phyloP scores from a whole-genome alignment of 1,139 yeast genomes.

The Eremothecium gossypii region DNA sequence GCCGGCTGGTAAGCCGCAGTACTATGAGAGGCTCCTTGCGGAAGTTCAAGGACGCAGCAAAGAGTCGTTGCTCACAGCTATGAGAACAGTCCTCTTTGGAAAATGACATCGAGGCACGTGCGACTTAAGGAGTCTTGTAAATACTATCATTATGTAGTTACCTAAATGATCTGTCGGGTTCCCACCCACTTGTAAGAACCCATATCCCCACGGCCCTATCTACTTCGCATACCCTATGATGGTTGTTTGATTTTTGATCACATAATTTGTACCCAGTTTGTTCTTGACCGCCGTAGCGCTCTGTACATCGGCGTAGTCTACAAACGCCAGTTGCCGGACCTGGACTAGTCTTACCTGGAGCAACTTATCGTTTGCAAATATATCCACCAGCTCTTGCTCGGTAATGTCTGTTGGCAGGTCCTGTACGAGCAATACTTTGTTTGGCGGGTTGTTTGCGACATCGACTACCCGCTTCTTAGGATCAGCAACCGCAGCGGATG shows the following conservation, averaged over 20 bases:
- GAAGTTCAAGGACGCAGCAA: conserved; percentile 69
- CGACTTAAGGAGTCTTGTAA: background rate
- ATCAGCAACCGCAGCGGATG: conserved; percentile 7
- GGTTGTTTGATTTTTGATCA: conserved; percentile 11
- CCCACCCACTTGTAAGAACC: conserved; percentile 4
- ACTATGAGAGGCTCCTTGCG: conserved; percentile 58
- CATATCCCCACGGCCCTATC: conserved; percentile 1
- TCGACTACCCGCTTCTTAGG: conserved; percentile 22
- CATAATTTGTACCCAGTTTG: conserved; percentile 30
- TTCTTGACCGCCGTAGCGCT: conserved; percentile 41
- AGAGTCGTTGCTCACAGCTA: conserved; percentile 55
- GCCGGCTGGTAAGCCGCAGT: conserved; percentile 79
- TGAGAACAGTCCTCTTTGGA: conserved; percentile 63
- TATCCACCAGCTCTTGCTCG: conserved; percentile 32
- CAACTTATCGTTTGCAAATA: conserved; percentile 43
- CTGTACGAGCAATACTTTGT: conserved; percentile 61
- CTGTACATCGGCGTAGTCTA: conserved; percentile 58
- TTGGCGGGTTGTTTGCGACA: conserved; percentile 42
- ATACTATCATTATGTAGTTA: background rate
- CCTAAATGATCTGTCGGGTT: background rate
- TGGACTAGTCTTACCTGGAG: conserved; percentile 57
- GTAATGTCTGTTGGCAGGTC: conserved; percentile 44
- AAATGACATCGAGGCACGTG: conserved; percentile 32
- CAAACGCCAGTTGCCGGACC: conserved; percentile 63
- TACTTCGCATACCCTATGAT: conserved; percentile 24